Evolutionary conservation across 1,139 yeast species (phyloP).

Genomic region (Scheffersomyces titani): DNA sequence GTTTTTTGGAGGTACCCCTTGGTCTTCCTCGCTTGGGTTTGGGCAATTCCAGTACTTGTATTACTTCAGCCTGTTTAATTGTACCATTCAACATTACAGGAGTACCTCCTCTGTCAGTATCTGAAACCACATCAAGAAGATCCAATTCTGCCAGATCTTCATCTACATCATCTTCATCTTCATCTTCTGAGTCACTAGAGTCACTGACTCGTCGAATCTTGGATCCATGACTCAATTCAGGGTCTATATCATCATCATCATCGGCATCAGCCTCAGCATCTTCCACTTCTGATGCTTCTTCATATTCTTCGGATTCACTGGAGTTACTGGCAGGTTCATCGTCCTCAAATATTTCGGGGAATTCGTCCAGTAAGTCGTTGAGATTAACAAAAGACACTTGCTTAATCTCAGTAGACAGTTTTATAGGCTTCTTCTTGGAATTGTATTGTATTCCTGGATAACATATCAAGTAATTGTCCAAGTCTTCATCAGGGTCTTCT

Average conservation of each 20-base stretch:
- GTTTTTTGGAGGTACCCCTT: background rate
- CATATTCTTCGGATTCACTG: constrained; percentile 9
- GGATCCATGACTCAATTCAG: background rate
- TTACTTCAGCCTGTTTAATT: background rate
- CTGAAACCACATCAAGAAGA: background rate
- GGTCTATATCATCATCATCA: constrained; percentile 8
- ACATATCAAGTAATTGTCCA: constrained; percentile 29
- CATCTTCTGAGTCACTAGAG: constrained; percentile 12
- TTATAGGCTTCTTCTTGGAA: constrained; percentile 13
- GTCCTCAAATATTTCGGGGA: constrained; percentile 6
- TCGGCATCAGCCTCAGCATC: constrained; percentile 8
- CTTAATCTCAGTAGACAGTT: constrained; percentile 12
- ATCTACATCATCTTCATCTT: constrained; percentile 7
- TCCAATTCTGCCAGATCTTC: constrained; percentile 1
- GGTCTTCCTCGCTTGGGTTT: background rate
- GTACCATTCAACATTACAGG: background rate
- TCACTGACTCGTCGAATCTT: background rate
- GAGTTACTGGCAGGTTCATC: constrained; percentile 27
- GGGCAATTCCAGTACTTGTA: background rate
- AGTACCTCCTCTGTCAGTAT: background rate
- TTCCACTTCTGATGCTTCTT: constrained; percentile 5
- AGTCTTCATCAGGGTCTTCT: constrained; percentile 9
- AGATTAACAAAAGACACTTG: constrained; percentile 2
- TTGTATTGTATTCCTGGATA: constrained; percentile 27
- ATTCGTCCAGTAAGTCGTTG: constrained; percentile 1